These are phyloP conservation scores for Trichoderma sp. DNA, from an alignment of 2,329 filamentous ascomycete genomes.

Conservation along the genomic window DNA sequence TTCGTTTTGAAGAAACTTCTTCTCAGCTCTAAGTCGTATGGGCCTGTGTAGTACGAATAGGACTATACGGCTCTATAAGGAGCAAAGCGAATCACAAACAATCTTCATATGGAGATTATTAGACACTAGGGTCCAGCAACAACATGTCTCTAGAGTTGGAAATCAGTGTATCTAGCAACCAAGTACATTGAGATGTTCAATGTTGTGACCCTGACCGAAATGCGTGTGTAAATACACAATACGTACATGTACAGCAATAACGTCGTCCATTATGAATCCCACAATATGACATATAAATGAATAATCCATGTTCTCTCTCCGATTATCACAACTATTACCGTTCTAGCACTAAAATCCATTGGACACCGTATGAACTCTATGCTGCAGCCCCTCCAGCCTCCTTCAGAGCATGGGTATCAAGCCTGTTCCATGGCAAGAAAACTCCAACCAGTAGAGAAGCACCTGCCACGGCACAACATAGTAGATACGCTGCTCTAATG, in stretches of 20 bases:
- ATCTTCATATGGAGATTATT: background rate
- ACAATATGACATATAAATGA: background rate
- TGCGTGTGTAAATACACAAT: too few species aligned
- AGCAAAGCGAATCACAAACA: background rate
- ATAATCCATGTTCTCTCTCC: background rate
- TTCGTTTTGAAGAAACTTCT: background rate
- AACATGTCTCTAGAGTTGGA: too few species aligned
- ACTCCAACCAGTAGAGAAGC: background rate
- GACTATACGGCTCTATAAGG: background rate
- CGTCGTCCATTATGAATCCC: too few species aligned
- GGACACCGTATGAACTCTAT: background rate
- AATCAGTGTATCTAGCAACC: too few species aligned
- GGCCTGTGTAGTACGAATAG: too few species aligned
- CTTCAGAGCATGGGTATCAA: background rate
- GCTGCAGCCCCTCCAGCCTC: background rate
- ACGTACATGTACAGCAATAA: too few species aligned
- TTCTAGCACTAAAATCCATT: background rate
- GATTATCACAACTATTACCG: background rate
- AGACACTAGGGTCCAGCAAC: background rate
- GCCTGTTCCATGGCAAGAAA: constrained; percentile 1
- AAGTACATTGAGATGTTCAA: too few species aligned
- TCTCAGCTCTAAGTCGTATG: background rate
- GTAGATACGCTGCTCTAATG: background rate
- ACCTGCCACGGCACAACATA: background rate
- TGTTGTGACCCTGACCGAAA: too few species aligned